Base-by-base conservation (phyloP, 805 yeast genomes). In the Huiozyma naganishii region DNA sequence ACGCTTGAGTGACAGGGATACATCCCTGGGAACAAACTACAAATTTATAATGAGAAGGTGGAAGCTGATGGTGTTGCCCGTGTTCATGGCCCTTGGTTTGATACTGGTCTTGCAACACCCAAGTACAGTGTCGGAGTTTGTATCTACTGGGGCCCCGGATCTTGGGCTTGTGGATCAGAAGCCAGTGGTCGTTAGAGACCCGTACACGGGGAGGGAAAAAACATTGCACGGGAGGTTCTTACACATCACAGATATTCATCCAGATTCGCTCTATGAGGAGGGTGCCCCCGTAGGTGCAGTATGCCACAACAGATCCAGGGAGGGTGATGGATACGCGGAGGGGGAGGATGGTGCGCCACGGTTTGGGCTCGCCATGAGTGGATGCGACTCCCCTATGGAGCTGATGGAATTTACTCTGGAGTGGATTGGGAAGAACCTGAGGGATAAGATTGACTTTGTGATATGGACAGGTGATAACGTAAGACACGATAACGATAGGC, bases 381-480 rank as follows among this genome's bases (percentile, higher is more conserved):
- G 90, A 2, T 86, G 95, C 55, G 95, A 86, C 58, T 67, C 87
- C 1, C 87, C 95, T 2, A 59, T 77, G 58, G 62, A 64, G 1
- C 61, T 86, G 40, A 76, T 81, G 61, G 67, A 77, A 7, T 69
- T 69, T 12, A 84, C 94, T 0, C 62, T 86, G 43, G 58, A 70
- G 29, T 86, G 94, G 92, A 66, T 86, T 2, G 61, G 69, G 17
- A 67, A 69, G 9, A 78, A 84, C 47, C 59, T 86, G 46, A 74
- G 70, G 47, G 92, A 83, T 59, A 78, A 85, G 50, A 79, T 86
- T 40, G 95, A 86, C 59, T 86, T 86, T 62, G 80, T 86, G 9
- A 73, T 86, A 10, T 86, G 95, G 95, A 85, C 95, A 0, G 95
- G 95, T 30, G 95, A 86, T 62, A 86, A 85, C 53, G 76, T 83